Conservation (phyloP, 1,284 basidiomycete species). For the Veloporphyrellus conicus region DNA sequence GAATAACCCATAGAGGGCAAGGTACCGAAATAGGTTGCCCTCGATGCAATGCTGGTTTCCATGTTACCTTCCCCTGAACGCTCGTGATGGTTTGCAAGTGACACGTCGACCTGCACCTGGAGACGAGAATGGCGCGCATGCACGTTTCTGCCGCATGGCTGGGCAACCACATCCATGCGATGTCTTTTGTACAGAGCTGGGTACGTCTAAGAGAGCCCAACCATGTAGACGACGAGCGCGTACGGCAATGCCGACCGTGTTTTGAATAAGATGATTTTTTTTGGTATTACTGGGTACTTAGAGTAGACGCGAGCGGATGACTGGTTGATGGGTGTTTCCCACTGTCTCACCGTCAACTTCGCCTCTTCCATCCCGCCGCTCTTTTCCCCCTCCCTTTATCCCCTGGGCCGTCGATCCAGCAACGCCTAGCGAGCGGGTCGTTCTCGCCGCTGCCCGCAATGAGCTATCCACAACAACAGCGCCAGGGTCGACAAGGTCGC, state of each 20-base stretch:
- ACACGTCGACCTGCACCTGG: background rate
- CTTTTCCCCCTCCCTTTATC: constrained; percentile 16
- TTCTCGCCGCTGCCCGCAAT: constrained; percentile 27
- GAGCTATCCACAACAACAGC: constrained; percentile 40
- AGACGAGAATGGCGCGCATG: background rate
- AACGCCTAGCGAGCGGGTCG: constrained; percentile 4
- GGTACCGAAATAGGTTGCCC: background rate
- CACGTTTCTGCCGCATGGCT: constrained; percentile 21
- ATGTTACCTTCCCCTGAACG: background rate
- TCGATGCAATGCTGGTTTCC: constrained; percentile 2
- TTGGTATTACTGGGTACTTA: too few relatives aligned
- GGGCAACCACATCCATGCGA: background rate
- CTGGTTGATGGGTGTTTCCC: constrained; percentile 6
- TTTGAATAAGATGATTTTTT: constrained; percentile 5
- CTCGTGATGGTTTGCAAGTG: background rate
- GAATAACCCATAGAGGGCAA: background rate
- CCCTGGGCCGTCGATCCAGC: constrained; percentile 1
- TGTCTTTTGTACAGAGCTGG: background rate
- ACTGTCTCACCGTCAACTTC: constrained; percentile 15
- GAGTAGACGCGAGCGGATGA: constrained; percentile 18
- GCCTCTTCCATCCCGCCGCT: constrained; percentile 16
- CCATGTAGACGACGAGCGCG: constrained; percentile 1
- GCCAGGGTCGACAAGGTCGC: constrained; percentile 43
- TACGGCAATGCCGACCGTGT: background rate
- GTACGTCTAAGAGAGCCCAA: background rate